Base-by-base conservation (phyloP, 2,329 filamentous ascomycete genomes). In the Fusarium lateritium region DNA sequence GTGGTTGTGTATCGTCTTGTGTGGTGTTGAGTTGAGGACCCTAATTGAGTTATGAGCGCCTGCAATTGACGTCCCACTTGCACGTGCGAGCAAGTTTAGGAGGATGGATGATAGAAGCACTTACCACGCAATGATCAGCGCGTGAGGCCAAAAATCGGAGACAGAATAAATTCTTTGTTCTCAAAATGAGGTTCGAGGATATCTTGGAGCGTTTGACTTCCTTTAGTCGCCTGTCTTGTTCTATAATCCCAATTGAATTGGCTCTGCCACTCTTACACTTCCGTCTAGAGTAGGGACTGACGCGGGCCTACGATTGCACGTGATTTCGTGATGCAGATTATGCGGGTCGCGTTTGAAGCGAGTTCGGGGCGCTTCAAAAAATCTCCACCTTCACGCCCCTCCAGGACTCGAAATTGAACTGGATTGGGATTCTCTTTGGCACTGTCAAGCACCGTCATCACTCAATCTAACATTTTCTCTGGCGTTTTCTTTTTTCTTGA, bases 251-350 rank as follows among this genome's bases (percentile, higher is more conserved):
- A n/a, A 44, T 13, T 34, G 22, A n/a, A 44, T 13, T 34, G 39
- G 7, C 17, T 10, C 44, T 15, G n/a, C 14, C 34, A 34, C 26
- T n/a, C 38, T 42, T 42, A 6, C 21, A 38, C 22, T 34, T 4
- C 13, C 17, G 24, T 17, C n/a, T 50, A 34, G 24, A 24, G 6
- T 19, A 19, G 19, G 19, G 19, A 19, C 38, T 53, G 24, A 66
- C 58, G 67, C 58, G 53, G 11, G 34, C 45, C 38, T 45, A 26
- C 3, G 3, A 6, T 1, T 6, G 4, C 73, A 75, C 73, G 73
- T 75, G 73, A 75, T 45, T 66, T 70, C 73, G 73, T 62, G 73
- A 73, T 64, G 50, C 56, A 47, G 34, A 46, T 65, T 56, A 45
- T 53, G 56, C 57, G 57, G 58, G 60, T 66, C 50, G 73, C 67